Base-by-base conservation (phyloP, 2,329 filamentous ascomycete species). In the Diaporthe ilicicola region DNA sequence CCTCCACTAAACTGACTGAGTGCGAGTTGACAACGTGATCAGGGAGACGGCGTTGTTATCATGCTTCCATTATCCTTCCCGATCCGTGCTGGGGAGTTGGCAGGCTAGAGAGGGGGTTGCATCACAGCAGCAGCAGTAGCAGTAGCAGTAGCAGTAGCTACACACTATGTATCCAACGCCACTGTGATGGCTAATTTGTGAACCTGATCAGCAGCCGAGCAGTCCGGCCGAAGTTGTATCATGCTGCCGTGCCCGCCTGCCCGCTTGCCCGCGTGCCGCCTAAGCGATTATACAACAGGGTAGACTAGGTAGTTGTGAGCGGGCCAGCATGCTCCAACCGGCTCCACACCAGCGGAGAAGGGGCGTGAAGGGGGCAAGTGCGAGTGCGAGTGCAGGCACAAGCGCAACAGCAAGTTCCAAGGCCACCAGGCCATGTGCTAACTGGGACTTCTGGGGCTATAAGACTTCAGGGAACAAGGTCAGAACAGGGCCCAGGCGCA, bases 341-440 rank as follows among this genome's bases (percentile, higher is more conserved):
- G 64, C 27, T 67, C 64, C 48, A 67, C 48, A 15, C 48, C 48
- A 19, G 51, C 48, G 51, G 64, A 67, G 64, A 42, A 67, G 48
- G 34, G 64, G 48, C 46, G 64, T 55, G 50, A 44, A 54, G 15
- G 34, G 64, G 39, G 39, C 48, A 67, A 67, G 64, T 46, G 48
- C 22, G 34, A 15, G n/a, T 53, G 34, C 64, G 5, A 37, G 29
- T 29, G 29, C 48, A 42, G 22, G 65, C 29, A 34, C 34, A 59
- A 59, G 24, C 34, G 24, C 17, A 3, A n/a, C 6, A 34, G 54
- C 55, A 27, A 44, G 27, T 29, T 15, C 53, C 24, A 53, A n/a
- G 15, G 27, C 27, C 29, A n/a, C 27, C 7, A 9, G 17, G 27
- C 13, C 51, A n/a, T n/a, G 54, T 42, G 54, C 54, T 19, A 56